Conservation (phyloP, 202 grass and related monocot genomes). For the Cymbopogon flexuosus region DNA sequence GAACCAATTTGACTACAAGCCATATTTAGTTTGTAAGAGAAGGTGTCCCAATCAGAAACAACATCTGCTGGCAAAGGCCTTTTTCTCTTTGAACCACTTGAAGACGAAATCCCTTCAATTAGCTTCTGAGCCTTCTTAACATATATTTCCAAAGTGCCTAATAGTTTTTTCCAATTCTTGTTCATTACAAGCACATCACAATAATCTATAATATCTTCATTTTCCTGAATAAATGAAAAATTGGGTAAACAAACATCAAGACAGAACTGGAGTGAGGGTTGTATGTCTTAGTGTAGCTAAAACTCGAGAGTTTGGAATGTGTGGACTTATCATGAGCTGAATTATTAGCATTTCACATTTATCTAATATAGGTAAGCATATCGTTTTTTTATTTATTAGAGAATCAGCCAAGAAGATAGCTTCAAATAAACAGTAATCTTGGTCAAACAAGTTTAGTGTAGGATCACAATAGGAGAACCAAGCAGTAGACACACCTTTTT, state of each 20-base stretch:
- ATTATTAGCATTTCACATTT: too few relatives aligned
- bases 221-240: constrained; percentile 49
- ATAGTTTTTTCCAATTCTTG: constrained; percentile 75
- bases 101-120: constrained; percentile 22
- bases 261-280: background rate
- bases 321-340: too few relatives aligned
- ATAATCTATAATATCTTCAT: constrained; percentile 36
- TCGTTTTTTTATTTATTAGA: too few relatives aligned
- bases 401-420: too few relatives aligned
- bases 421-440: too few relatives aligned
- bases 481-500: constrained; percentile 41
- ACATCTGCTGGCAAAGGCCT: constrained; percentile 40
- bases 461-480: constrained; percentile 10
- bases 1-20: constrained; percentile 55
- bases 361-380: too few relatives aligned
- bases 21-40: constrained; percentile 46
- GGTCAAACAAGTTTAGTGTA: background rate
- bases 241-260: constrained; percentile 1
- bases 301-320: too few relatives aligned
- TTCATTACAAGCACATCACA: constrained; percentile 50
- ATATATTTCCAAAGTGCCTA: constrained; percentile 32
- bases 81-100: constrained; percentile 68
- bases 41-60: constrained; percentile 59
- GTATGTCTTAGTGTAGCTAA: background rate
- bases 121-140: constrained; percentile 32